Percentiles rank a stretch among this genome's conserved stretches.
Evolutionary conservation across 23 red algal species (phyloP).

Genomic region (Gracilaria domingensis): DNA sequence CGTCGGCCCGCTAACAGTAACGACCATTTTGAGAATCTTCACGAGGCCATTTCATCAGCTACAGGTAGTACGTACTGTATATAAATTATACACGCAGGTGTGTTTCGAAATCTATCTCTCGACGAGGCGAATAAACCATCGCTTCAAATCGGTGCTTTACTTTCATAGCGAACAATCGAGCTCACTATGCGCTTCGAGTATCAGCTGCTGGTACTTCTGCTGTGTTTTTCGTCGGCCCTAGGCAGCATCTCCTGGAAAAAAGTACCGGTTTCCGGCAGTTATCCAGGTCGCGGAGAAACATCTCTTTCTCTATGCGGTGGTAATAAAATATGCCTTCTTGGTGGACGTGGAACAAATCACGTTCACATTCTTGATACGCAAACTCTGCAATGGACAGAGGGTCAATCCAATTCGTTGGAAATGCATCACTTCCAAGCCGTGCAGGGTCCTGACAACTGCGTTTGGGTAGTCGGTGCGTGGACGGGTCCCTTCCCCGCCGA

Average conservation of each 20-base stretch:
- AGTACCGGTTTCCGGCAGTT: conserved; percentile 28
- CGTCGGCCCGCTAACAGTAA: no score
- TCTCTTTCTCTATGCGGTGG: conserved; percentile 50
- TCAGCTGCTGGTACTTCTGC: background rate
- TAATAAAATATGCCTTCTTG: conserved; percentile 72
- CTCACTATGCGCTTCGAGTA: background rate
- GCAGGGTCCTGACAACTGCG: conserved; percentile 63
- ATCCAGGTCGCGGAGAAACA: conserved; percentile 38
- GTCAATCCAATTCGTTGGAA: conserved; percentile 34
- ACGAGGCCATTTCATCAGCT: no score
- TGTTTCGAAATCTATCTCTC: no score
- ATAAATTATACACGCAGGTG: no score
- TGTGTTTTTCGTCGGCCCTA: background rate
- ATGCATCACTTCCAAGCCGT: conserved; percentile 81
- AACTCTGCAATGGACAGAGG: conserved; percentile 37
- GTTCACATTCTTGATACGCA: conserved; percentile 59
- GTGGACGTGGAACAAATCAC: conserved; percentile 47
- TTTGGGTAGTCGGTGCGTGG: conserved; percentile 76
- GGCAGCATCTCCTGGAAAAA: conserved; percentile 52
- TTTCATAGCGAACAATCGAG: background rate
- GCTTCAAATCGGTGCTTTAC: background rate
- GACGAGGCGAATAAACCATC: background rate
- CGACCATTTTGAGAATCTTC: no score
- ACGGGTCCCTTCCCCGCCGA: conserved; percentile 62
- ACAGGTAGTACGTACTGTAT: no score